phyloP scores from a whole-genome alignment of 768 basidiomycete species.

The Daedaleopsis sinensis region DNA sequence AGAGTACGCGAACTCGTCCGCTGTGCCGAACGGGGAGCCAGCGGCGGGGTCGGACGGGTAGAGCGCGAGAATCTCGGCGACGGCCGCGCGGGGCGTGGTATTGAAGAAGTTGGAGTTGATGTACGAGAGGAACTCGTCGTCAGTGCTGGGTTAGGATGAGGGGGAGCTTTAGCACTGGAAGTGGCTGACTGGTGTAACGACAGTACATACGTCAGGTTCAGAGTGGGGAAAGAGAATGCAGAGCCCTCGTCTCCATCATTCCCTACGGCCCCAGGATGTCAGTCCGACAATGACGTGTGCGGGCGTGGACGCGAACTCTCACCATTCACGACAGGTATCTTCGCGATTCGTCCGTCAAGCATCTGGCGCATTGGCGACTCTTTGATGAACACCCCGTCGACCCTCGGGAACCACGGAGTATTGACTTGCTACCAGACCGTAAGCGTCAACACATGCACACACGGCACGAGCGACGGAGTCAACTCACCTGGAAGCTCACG shows the following conservation, averaged over 20 bases:
- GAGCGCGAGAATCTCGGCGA: conserved; percentile 1
- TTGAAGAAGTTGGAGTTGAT: conserved; percentile 3
- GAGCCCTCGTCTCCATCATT: conserved; percentile 26
- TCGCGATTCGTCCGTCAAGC: conserved; percentile 12
- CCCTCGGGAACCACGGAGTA: conserved; percentile 17
- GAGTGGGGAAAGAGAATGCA: conserved; percentile 8
- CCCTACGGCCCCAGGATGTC: not conserved
- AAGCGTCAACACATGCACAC: not conserved
- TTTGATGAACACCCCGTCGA: conserved; percentile 23
- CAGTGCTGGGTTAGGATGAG: conserved; percentile 2
- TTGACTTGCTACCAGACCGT: not conserved
- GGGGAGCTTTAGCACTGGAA: no score
- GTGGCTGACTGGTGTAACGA: no score
- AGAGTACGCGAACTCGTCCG: conserved; percentile 3
- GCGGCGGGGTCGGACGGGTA: conserved; percentile 22
- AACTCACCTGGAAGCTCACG: conserved; percentile 34
- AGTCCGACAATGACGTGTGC: not conserved
- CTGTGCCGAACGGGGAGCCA: conserved; percentile 27
- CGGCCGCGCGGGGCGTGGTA: not conserved
- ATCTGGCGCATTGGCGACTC: conserved; percentile 15
- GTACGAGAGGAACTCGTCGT: conserved; percentile 5
- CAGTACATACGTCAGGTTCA: conserved; percentile 20
- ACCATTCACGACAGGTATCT: conserved; percentile 23
- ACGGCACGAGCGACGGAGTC: not conserved
- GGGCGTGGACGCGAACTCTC: not conserved